These are phyloP conservation scores for Botryotinia calthae DNA, from an alignment of 2,329 filamentous ascomycete genomes.

Conservation along the genomic window DNA sequence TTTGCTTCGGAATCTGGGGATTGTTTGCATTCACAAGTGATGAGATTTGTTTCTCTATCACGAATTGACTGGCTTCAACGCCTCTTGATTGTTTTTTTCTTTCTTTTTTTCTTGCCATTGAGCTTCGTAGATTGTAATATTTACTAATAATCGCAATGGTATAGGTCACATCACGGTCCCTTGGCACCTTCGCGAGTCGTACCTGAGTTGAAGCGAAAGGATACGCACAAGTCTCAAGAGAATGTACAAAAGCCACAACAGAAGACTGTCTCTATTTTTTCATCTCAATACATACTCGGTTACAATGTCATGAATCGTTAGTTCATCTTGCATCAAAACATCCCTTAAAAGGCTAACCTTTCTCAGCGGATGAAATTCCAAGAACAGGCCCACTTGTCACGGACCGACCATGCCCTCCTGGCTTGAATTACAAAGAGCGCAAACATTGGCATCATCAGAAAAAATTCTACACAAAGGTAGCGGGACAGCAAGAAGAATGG, in stretches of 20 bases:
- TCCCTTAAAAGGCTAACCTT: background rate
- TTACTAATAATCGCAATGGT: background rate
- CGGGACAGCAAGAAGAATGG: background rate
- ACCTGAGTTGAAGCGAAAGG: background rate
- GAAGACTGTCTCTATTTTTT: background rate
- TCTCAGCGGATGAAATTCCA: background rate
- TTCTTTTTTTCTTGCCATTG: too few relatives aligned
- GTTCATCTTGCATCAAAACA: background rate
- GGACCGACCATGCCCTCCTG: background rate
- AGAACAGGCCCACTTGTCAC: background rate
- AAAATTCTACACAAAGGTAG: background rate
- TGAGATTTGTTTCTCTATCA: too few relatives aligned
- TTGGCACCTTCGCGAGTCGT: background rate
- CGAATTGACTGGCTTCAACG: too few relatives aligned
- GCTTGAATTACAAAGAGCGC: background rate
- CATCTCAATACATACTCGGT: background rate
- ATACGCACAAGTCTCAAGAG: too few relatives aligned
- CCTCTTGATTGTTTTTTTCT: too few relatives aligned
- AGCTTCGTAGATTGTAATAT: fast-evolving
- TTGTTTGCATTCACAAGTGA: too few relatives aligned
- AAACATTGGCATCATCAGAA: background rate
- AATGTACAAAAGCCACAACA: too few relatives aligned
- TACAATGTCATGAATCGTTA: background rate
- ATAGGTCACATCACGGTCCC: background rate
- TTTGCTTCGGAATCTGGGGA: too few relatives aligned